Conservation (phyloP, 176 grass and related monocot species). For the Coix lacrymajobi region DNA sequence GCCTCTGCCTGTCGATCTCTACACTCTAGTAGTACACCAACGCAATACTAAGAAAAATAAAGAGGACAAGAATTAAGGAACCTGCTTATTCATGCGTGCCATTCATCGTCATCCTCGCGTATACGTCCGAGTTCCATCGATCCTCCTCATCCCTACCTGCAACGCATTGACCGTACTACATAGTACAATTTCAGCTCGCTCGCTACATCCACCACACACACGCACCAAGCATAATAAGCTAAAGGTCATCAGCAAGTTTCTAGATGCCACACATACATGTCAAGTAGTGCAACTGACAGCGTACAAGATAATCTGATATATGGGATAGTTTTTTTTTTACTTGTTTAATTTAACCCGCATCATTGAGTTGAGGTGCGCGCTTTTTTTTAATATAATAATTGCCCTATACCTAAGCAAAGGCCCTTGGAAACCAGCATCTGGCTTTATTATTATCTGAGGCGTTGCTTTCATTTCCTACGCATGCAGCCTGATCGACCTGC, state of each 20-base stretch:
- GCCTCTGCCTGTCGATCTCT: too few relatives aligned
- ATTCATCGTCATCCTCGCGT: not conserved
- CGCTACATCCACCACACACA: too few relatives aligned
- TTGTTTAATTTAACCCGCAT: not conserved
- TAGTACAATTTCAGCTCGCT: not conserved
- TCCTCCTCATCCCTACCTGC: not conserved
- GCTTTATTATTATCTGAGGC: not conserved
- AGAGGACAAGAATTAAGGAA: too few relatives aligned
- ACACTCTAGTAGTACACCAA: too few relatives aligned
- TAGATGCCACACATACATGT: conserved; percentile 26
- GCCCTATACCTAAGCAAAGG: not conserved
- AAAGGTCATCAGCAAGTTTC: conserved; percentile 24
- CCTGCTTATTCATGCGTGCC: not conserved
- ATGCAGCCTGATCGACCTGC: not conserved
- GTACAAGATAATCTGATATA: not conserved
- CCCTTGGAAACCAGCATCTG: not conserved
- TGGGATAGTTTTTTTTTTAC: not conserved
- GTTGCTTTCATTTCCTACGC: not conserved
- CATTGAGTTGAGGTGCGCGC: not conserved
- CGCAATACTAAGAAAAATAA: too few relatives aligned
- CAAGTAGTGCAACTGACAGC: not conserved
- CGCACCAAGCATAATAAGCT: not conserved
- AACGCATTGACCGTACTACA: not conserved
- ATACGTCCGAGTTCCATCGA: not conserved
- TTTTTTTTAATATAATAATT: not conserved